Evolutionary conservation across 169 alveolate genomes (phyloP).

Genomic region (Plasmodium inui): DNA sequence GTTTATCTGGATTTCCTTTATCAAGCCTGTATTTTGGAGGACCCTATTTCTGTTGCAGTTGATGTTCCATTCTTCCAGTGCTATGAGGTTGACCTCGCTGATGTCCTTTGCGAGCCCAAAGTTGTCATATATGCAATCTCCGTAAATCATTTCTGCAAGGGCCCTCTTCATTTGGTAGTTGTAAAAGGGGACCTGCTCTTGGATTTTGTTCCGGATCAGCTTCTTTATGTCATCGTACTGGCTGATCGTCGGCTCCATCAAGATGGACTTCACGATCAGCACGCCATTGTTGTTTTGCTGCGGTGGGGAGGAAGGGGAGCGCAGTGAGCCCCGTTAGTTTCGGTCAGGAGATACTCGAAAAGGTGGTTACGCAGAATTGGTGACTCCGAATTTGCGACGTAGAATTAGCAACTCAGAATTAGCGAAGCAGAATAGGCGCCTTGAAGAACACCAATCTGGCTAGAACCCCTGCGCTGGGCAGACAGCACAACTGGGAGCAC

Average conservation of each 20-base stretch:
- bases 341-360: not conserved
- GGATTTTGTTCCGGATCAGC: conserved; percentile 44
- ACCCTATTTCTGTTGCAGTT: conserved; percentile 71
- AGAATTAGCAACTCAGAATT: not conserved
- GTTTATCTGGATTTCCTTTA: conserved; percentile 46
- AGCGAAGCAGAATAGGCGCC: not conserved
- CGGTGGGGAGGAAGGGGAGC: not conserved
- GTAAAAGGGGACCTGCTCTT: conserved; percentile 51
- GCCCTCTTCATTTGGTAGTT: conserved; percentile 76
- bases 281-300: conserved; percentile 45
- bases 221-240: conserved; percentile 80
- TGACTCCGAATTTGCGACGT: not conserved
- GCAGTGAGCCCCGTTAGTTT: not conserved
- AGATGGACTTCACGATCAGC: conserved; percentile 32
- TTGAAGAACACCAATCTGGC: not conserved
- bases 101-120: conserved; percentile 77
- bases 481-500: not conserved
- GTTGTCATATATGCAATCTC: conserved; percentile 84
- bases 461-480: not conserved
- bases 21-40: conserved; percentile 43
- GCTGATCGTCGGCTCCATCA: conserved; percentile 64
- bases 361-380: not conserved
- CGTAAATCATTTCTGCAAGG: conserved; percentile 84
- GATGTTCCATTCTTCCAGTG: conserved; percentile 76
- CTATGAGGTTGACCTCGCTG: conserved; percentile 65